phyloP scores from a whole-genome alignment of 2,329 filamentous ascomycete genomes.

The Cercospora sp. region DNA sequence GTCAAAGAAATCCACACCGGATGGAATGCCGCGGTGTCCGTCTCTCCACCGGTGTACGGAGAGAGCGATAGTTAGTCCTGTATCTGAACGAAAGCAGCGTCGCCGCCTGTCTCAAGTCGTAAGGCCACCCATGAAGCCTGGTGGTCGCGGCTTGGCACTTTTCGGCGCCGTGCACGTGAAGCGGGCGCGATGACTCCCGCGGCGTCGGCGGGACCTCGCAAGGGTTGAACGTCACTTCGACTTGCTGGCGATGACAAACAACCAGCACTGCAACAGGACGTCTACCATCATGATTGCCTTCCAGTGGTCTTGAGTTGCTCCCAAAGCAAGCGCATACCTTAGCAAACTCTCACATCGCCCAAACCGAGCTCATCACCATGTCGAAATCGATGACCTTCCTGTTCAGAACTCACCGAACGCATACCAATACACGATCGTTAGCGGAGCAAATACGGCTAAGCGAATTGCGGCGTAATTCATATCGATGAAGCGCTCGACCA shows the following conservation, averaged over 20 bases:
- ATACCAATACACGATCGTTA: conserved; percentile 54
- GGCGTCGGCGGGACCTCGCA: not conserved
- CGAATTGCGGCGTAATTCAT: conserved; percentile 4
- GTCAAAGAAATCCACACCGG: conserved; percentile 11
- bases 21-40: not conserved
- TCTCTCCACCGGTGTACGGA: not conserved
- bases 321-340: not conserved
- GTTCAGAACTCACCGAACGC: conserved; percentile 52
- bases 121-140: not conserved
- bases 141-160: not conserved
- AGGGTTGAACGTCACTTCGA: conserved; percentile 1
- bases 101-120: not conserved
- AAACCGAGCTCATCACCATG: conserved; percentile 48
- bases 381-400: conserved; percentile 49
- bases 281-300: conserved; percentile 17
- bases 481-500: conserved; percentile 13
- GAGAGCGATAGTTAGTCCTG: not conserved
- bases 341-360: not conserved
- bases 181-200: not conserved
- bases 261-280: conserved; percentile 12
- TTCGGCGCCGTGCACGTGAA: not conserved
- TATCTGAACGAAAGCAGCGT: not conserved
- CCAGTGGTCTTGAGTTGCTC: conserved; percentile 10
- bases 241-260: not conserved
- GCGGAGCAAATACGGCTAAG: conserved; percentile 22